Base-by-base conservation (phyloP, 768 basidiomycete species). In the Boletellus sp. region DNA sequence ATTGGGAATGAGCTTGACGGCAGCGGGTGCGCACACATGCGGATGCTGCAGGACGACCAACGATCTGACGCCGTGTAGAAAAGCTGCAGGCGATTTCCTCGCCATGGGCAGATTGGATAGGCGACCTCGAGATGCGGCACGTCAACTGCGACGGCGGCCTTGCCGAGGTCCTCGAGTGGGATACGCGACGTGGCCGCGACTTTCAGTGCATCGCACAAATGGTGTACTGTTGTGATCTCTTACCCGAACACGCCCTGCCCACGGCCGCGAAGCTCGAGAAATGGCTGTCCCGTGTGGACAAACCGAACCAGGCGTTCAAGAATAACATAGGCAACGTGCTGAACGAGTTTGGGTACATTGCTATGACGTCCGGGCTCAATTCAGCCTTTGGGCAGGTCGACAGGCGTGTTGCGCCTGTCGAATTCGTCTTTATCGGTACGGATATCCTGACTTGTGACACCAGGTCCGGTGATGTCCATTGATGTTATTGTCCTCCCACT, bases 391-490 rank as follows among this genome's bases (percentile, higher is more conserved):
- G 53, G 16, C 68, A 73, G 22, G 75, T 86, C n/a, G 69, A 71
- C 48, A 77, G 80, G 51, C 76, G 81, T 23, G 75, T 90, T 35
- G 81, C 86, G 2, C 87, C 87, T 2, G 80, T 84, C 8, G 85
- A 90, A 60, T 87, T 92, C 62, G 80, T 90, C 28, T 91, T 87
- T 65, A 82, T 90, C 36, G 87, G 90, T 90, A 60, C 52, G 75
- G 12, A 17, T 17, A 19, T 24, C 4, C 22, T 23, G 42, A 22
- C 34, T 10, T 19, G 31, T 33, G 19, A 22, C 23, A 16, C 52
- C 22, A 24, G 33, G 31, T 22, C 20, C 17, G 37, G 20, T 15
- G 33, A 38, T 48, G n/a, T 42, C 28, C 11, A 28, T 10, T 28
- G 9, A 28, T 28, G 28, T 52, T 32, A 45, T 10, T 3, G 8